Evolutionary conservation across 1,284 basidiomycete species (phyloP).

Genomic region (Cutaneotrichosporon dermatis): DNA sequence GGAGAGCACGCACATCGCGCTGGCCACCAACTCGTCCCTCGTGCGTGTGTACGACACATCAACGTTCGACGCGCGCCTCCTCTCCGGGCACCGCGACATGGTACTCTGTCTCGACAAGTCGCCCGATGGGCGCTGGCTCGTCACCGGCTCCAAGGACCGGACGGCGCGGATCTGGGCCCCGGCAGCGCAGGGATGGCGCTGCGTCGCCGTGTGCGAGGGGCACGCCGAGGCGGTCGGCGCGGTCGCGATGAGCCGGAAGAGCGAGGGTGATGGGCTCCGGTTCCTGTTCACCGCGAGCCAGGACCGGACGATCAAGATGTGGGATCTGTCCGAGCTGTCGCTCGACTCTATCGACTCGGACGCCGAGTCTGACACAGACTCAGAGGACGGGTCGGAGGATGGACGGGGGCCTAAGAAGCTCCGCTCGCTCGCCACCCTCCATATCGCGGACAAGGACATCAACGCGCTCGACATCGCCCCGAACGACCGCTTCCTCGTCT

Average conservation of each 20-base stretch:
- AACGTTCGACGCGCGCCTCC: conserved; percentile 71
- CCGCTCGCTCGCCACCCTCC: conserved; percentile 78
- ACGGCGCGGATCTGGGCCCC: conserved; percentile 82
- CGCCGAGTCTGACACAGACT: too few species aligned
- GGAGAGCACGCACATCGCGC: conserved; percentile 61
- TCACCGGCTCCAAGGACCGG: conserved; percentile 87
- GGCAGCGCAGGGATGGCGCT: conserved; percentile 58
- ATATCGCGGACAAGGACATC: conserved; percentile 98
- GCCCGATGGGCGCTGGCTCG: conserved; percentile 65
- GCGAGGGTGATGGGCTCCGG: conserved; percentile 30
- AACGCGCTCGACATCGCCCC: conserved; percentile 92
- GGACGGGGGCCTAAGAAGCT: conserved; percentile 53
- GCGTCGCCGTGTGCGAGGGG: conserved; percentile 83
- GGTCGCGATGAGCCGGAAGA: conserved; percentile 65
- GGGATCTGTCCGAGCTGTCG: conserved; percentile 66
- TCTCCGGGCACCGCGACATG: conserved; percentile 85
- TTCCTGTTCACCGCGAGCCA: conserved; percentile 93
- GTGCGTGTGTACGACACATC: conserved; percentile 76
- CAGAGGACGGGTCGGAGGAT: conserved; percentile 43
- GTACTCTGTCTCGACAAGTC: conserved; percentile 78
- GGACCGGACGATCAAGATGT: conserved; percentile 97
- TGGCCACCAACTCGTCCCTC: conserved; percentile 92
- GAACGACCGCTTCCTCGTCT: conserved; percentile 81
- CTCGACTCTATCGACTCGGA: not conserved
- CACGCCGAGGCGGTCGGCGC: conserved; percentile 94